phyloP scores from a whole-genome alignment of 148 eudicot genomes.

The Silene uniflora region DNA sequence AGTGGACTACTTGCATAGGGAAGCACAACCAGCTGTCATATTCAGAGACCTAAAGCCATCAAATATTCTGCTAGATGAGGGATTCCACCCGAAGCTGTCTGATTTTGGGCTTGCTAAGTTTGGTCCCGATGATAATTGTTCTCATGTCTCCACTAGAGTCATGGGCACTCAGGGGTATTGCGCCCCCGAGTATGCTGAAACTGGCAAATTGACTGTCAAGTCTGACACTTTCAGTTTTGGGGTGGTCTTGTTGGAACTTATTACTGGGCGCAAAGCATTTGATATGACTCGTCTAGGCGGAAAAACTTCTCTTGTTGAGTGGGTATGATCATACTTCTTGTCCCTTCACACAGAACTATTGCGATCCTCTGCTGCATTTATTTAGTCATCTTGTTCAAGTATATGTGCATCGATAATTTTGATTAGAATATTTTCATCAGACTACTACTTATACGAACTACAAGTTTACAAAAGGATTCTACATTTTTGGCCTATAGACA shows the following conservation, averaged over 20 bases:
- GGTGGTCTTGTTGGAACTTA: conserved; percentile 61
- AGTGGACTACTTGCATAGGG: conserved; percentile 55
- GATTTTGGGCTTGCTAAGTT: conserved; percentile 80
- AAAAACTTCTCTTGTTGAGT: conserved; percentile 29
- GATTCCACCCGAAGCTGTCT: conserved; percentile 59
- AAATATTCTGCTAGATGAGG: conserved; percentile 55
- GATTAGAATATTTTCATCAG: background rate
- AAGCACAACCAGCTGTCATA: conserved; percentile 60
- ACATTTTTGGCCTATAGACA: too few relatives aligned
- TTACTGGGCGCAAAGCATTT: conserved; percentile 50
- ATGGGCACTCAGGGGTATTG: conserved; percentile 84
- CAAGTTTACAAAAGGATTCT: too few relatives aligned
- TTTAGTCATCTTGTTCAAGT: background rate
- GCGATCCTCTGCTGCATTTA: background rate
- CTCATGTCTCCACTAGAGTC: conserved; percentile 69
- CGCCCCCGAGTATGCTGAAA: conserved; percentile 67
- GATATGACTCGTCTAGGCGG: conserved; percentile 24
- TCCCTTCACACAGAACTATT: background rate
- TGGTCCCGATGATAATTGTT: conserved; percentile 51
- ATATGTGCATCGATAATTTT: background rate
- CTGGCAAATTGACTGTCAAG: conserved; percentile 54
- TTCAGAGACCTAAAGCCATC: conserved; percentile 70
- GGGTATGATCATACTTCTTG: conserved; percentile 22
- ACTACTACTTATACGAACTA: background rate
- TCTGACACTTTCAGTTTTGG: conserved; percentile 73